Base-by-base conservation (phyloP, 1,139 yeast species). In the Nakaseomyces nivariensis region DNA sequence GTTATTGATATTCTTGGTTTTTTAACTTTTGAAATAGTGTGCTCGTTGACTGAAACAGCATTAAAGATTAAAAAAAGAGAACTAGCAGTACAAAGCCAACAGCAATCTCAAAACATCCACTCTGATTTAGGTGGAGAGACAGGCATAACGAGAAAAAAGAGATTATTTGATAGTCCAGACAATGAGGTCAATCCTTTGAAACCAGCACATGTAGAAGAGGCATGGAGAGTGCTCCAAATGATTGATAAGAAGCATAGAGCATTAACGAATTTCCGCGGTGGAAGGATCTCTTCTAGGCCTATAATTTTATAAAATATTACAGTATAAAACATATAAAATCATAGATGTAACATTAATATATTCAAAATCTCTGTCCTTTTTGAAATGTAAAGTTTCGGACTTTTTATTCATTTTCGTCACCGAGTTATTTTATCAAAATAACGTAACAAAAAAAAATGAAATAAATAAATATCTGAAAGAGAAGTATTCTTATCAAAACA, bases 1-100 rank as follows among this genome's bases (percentile, higher is more conserved):
- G 96, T 92, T 31, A 82, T 94, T 55, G 99, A 92, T 72, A 92
- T 92, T 43, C 72, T 92, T 45, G 99, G 99, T 24, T 92, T 92
- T 61, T 69, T 92, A 53, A 94, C 98, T 0, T 92, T 94, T 71
- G 99, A 92, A 67, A 89, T 92, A 64, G 98, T 92, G 3, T 94
- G 98, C 61, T 83, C 94, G 9, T 69, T 92, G 51, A 92, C 98
- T 0, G 97, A 92, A 67, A 88, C 85, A 59, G 97, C 97, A 0
- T 74, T 92, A 67, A 78, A 77, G 54, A 84, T 92, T 43, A 89
- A 90, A 59, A 79, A 76, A 49, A 74, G 79, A 22, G 94, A 85
- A 64, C 86, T 82, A 53, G 64, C 68, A 43, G 59, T 70, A 37
- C 69, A 67, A 50, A 64, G 63, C 51, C 67, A 69, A 42, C 60